phyloP scores from a whole-genome alignment of 2,329 filamentous ascomycete genomes.

The Metarhizium anisopliae region DNA sequence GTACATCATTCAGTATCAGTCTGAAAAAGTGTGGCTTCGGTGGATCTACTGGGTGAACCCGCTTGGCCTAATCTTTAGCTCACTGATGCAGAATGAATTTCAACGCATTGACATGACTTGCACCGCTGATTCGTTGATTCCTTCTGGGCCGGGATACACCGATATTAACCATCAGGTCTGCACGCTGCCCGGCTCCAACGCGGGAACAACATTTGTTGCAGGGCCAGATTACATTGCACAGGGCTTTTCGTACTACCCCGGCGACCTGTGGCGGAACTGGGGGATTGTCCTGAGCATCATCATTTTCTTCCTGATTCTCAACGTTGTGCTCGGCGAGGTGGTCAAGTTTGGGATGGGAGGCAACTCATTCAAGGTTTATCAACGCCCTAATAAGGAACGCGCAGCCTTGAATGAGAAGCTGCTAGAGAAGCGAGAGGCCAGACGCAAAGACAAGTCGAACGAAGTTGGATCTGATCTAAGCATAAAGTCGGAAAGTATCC shows the following conservation, averaged over 20 bases:
- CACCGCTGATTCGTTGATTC: slow-evolving; percentile 57
- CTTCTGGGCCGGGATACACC: slow-evolving; percentile 59
- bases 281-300: slow-evolving; percentile 74
- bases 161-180: slow-evolving; percentile 72
- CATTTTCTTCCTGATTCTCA: slow-evolving; percentile 63
- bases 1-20: slow-evolving; percentile 74
- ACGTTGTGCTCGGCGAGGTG: slow-evolving; percentile 70
- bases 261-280: slow-evolving; percentile 73
- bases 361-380: slow-evolving; percentile 70
- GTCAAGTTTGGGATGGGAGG: slow-evolving; percentile 72
- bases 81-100: slow-evolving; percentile 86
- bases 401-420: slow-evolving; percentile 57
- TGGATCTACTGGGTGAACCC: slow-evolving; percentile 77
- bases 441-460: slow-evolving; percentile 36
- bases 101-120: slow-evolving; percentile 60
- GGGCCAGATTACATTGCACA: slow-evolving; percentile 61
- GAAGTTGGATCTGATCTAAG: slow-evolving; percentile 40
- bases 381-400: slow-evolving; percentile 59
- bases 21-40: slow-evolving; percentile 64
- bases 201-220: slow-evolving; percentile 54
- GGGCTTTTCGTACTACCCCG: slow-evolving; percentile 56
- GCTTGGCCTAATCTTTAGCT: slow-evolving; percentile 64
- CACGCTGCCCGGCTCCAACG: slow-evolving; percentile 62
- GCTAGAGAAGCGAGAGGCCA: slow-evolving; percentile 46
- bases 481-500: slow-evolving; percentile 53